Evolutionary conservation across 2,329 filamentous ascomycete genomes (phyloP), one percentile per base, ranked within the genome.

Genomic region (Fusarium sp.): DNA sequence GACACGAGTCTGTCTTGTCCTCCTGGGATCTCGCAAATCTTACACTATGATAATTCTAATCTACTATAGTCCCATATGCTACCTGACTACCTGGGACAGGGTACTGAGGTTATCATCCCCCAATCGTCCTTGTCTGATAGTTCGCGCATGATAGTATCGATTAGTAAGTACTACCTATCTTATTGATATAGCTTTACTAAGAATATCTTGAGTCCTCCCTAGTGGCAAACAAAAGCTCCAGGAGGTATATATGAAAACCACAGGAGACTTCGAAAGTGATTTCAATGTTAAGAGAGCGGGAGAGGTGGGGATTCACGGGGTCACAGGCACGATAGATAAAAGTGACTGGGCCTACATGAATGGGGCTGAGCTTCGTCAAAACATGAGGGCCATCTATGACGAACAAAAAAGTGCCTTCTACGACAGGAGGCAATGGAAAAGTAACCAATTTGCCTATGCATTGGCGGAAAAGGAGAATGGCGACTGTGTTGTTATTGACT

Each of bases 291-390:
- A 46, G 2, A 38, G 23, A 15, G 32, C 51, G 19, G 19, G n/a
- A 3, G 24, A n/a, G 0, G 5, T 39, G 10, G 32, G 23, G 6
- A 46, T 54, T 12, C 17, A 9, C 10, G 51, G 51, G n/a, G 19
- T 46, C 15, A 10, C 19, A 4, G 42, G 51, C 4, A 39, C 19
- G 8, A 54, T 46, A 39, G 12, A 19, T 7, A 28, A 1, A 28
- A 10, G 26, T 12, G 32, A 54, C 42, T 45, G 32, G 40, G 42
- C 51, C 42, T 54, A 54, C 15, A 30, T n/a, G 3, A 39, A 30
- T 19, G 21, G 20, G 1, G 3, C 21, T 15, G 39, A 52, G 11
- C 15, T 14, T 17, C 15, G 8, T 3, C 6, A 36, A n/a, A n/a
- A n/a, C n/a, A n/a, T n/a, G n/a, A n/a, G n/a, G 3, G 21, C 19